phyloP scores from a whole-genome alignment of 164 flowering plant species.

The Sedum album region DNA sequence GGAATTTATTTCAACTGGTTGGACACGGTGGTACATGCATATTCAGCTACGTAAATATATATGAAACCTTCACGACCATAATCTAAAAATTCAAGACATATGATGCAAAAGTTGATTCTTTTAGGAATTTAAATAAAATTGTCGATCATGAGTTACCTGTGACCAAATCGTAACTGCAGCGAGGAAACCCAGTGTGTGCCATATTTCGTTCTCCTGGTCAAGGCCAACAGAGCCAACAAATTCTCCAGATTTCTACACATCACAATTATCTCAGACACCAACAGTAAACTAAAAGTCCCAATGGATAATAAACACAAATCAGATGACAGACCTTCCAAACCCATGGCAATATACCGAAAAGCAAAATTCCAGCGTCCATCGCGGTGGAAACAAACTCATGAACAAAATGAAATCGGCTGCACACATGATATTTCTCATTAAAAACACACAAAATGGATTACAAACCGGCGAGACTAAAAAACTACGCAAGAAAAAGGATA shows the following conservation, averaged over 20 bases:
- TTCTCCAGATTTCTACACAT: conserved; percentile 64
- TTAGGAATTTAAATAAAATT: neutral
- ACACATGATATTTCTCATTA: conserved; percentile 8
- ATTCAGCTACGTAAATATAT: too few relatives aligned
- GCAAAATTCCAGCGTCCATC: conserved; percentile 73
- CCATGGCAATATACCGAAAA: conserved; percentile 80
- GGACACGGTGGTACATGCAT: too few relatives aligned
- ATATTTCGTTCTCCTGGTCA: conserved; percentile 70
- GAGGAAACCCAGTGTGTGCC: conserved; percentile 78
- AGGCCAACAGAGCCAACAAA: conserved; percentile 49
- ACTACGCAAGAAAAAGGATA: neutral
- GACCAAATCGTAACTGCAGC: conserved; percentile 92
- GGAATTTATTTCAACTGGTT: neutral
- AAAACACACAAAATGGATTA: neutral
- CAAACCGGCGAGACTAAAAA: too few relatives aligned
- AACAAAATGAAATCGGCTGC: conserved; percentile 82
- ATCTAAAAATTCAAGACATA: too few relatives aligned
- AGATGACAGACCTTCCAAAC: conserved; percentile 72
- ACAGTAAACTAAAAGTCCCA: neutral
- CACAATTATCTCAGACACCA: neutral
- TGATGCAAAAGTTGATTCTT: neutral
- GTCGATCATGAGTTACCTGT: conserved; percentile 40
- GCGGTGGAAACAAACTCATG: conserved; percentile 71
- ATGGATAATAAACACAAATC: neutral
- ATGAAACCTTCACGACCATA: too few relatives aligned